Conservation (phyloP, 164 flowering plant species). For the Chimonanthus praecox region DNA sequence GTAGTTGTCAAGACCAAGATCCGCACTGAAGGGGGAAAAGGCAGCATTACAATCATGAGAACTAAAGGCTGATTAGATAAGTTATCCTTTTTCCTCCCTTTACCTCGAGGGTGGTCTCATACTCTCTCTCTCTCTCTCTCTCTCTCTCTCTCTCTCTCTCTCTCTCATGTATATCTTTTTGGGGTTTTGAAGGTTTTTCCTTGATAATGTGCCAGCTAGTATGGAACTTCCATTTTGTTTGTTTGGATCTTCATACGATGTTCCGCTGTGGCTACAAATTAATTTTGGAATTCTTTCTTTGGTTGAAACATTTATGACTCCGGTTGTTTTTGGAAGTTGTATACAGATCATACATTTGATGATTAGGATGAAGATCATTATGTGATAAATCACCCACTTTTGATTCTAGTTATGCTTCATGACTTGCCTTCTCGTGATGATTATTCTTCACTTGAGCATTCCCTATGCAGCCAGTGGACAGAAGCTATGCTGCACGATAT, state of each 20-base stretch:
- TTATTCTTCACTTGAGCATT: neutral
- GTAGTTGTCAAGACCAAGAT: conserved; percentile 90
- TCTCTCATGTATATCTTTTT: conserved; percentile 4
- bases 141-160: conserved; percentile 3
- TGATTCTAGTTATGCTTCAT: conserved; percentile 2
- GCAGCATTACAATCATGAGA: conserved; percentile 94
- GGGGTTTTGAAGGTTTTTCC: conserved; percentile 10
- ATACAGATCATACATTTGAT: conserved; percentile 5
- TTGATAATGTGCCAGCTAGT: conserved; percentile 1
- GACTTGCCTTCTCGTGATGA: conserved; percentile 6
- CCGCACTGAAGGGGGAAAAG: conserved; percentile 92
- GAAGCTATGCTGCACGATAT: neutral
- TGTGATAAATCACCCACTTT: conserved; percentile 7
- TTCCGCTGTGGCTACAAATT: neutral
- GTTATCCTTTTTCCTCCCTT: neutral
- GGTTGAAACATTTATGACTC: conserved; percentile 9
- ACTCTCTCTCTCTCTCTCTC: conserved; percentile 3
- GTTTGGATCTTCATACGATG: neutral
- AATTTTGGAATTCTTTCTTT: conserved; percentile 14
- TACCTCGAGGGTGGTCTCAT: neutral
- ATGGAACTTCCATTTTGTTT: conserved; percentile 5
- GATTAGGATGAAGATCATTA: conserved; percentile 7
- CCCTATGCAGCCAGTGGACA: neutral
- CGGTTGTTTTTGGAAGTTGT: neutral
- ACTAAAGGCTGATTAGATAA: conserved; percentile 63